Evolutionary conservation across 352 stramenopile genomes (phyloP).

Genomic region (Phytophthora boehmeriae): DNA sequence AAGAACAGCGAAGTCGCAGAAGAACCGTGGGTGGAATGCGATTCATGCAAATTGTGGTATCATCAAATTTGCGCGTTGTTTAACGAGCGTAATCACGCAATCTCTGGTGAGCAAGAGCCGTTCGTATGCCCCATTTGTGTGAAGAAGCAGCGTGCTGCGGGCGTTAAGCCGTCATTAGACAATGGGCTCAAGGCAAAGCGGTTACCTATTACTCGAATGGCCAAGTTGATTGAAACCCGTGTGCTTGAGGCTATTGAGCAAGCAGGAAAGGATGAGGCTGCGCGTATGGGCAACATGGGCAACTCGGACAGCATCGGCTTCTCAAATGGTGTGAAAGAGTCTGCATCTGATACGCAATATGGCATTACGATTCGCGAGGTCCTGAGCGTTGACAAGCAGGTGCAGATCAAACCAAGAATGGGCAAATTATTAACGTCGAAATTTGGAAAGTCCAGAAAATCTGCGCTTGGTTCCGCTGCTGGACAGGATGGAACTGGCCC

Average conservation of each 20-base stretch:
- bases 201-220: constrained; percentile 85
- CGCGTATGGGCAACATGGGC: constrained; percentile 80
- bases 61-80: constrained; percentile 99
- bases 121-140: constrained; percentile 90
- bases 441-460: constrained; percentile 67
- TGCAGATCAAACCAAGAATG: constrained; percentile 88
- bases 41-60: constrained; percentile 98
- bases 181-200: constrained; percentile 82
- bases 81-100: constrained; percentile 98
- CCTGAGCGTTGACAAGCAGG: constrained; percentile 86
- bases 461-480: constrained; percentile 23
- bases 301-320: constrained; percentile 88
- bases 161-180: constrained; percentile 78
- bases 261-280: constrained; percentile 76
- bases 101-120: constrained; percentile 85
- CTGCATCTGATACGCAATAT: constrained; percentile 80
- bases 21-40: constrained; percentile 98
- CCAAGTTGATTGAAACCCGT: constrained; percentile 81
- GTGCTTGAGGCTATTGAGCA: constrained; percentile 79
- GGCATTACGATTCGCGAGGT: constrained; percentile 88
- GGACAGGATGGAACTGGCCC: constrained; percentile 18
- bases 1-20: constrained; percentile 99
- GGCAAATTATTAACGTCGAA: constrained; percentile 72
- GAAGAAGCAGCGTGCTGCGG: constrained; percentile 78
- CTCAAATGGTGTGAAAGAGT: constrained; percentile 61